phyloP scores from a whole-genome alignment of 2,329 filamentous ascomycete species.

The Sporothrix humicola region DNA sequence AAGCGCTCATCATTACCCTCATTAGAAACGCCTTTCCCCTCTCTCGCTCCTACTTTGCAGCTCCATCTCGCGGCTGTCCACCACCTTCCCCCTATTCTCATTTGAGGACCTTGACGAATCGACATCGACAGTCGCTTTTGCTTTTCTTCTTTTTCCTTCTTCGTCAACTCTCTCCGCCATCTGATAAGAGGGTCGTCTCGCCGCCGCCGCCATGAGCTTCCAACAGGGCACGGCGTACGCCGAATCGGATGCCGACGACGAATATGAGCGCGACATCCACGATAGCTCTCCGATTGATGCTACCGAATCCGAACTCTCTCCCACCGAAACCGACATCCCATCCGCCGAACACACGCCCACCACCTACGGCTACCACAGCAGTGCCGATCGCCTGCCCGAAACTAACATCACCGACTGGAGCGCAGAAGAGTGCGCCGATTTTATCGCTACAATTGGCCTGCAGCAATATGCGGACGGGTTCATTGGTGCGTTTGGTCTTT shows the following conservation, averaged over 20 bases:
- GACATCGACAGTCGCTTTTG: not conserved
- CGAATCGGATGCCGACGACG: conserved; percentile 81
- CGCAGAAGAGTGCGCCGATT: conserved; percentile 87
- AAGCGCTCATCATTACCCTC: not conserved
- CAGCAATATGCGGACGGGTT: conserved; percentile 83
- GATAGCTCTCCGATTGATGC: conserved; percentile 69
- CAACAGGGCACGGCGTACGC: conserved; percentile 72
- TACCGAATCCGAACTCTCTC: conserved; percentile 70
- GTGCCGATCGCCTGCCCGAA: conserved; percentile 70
- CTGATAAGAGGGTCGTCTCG: not conserved
- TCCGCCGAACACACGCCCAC: conserved; percentile 79
- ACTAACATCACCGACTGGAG: conserved; percentile 81
- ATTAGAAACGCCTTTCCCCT: not conserved
- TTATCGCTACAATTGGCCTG: conserved; percentile 78
- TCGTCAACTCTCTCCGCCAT: not conserved
- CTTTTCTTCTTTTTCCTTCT: not conserved
- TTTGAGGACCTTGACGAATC: not conserved
- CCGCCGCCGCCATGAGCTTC: conserved; percentile 58
- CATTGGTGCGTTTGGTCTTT: conserved; percentile 63
- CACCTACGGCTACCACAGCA: conserved; percentile 71
- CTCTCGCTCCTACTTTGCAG: conserved; percentile 1
- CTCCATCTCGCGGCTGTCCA: not conserved
- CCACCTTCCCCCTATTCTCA: not conserved
- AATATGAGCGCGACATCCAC: conserved; percentile 76
- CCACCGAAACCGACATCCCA: conserved; percentile 73